Evolutionary conservation across 2,329 filamentous ascomycete genomes (phyloP).

Genomic region (Scedosporium minutisporum): DNA sequence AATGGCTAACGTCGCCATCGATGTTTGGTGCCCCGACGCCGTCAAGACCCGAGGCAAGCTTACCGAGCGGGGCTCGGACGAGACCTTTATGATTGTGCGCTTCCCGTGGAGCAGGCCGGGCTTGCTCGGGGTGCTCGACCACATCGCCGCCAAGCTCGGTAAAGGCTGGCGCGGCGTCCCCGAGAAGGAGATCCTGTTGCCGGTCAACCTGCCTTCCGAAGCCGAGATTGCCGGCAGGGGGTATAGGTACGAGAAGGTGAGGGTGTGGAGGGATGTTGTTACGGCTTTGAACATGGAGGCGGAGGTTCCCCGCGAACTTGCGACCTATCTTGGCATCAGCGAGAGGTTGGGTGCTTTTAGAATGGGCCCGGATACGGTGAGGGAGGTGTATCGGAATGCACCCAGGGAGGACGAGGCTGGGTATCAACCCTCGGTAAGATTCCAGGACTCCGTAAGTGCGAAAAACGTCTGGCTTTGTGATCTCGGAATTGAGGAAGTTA

Average conservation of each 20-base stretch:
- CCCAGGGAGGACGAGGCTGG: slow-evolving; percentile 48
- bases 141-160: slow-evolving; percentile 39
- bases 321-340: slow-evolving; percentile 55
- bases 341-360: slow-evolving; percentile 60
- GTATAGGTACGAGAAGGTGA: slow-evolving; percentile 52
- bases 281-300: slow-evolving; percentile 45
- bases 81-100: slow-evolving; percentile 52
- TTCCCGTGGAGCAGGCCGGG: slow-evolving; percentile 54
- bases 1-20: slow-evolving; percentile 59
- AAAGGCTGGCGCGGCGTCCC: slow-evolving; percentile 39
- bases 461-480: background rate
- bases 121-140: slow-evolving; percentile 34
- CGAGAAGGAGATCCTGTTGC: slow-evolving; percentile 56
- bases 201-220: slow-evolving; percentile 50
- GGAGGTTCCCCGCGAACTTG: slow-evolving; percentile 53
- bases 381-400: slow-evolving; percentile 52
- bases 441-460: slow-evolving; percentile 21
- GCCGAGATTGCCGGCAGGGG: slow-evolving; percentile 47
- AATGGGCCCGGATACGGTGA: slow-evolving; percentile 45
- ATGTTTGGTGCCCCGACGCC: slow-evolving; percentile 61
- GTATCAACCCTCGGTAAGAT: slow-evolving; percentile 56
- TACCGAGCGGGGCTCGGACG: slow-evolving; percentile 29
- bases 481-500: background rate
- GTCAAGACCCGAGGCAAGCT: slow-evolving; percentile 40
- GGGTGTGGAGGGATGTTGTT: slow-evolving; percentile 52